phyloP scores from a whole-genome alignment of 2,329 filamentous ascomycete genomes.

The Fusarium circinatum region DNA sequence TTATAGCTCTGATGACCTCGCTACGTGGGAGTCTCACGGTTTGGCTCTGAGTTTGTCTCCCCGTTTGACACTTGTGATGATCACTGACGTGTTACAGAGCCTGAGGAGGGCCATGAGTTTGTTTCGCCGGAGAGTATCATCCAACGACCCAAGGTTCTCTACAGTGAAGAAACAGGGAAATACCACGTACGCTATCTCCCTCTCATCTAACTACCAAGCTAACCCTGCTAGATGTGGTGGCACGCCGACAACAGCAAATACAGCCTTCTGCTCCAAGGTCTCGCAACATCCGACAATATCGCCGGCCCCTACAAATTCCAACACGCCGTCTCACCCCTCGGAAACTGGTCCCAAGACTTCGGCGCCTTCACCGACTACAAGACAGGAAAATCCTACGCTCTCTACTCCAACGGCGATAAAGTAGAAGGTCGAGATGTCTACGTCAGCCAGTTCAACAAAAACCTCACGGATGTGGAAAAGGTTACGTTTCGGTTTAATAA shows the following conservation, averaged over 20 bases:
- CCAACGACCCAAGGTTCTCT: conserved; percentile 70
- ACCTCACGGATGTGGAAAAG: conserved; percentile 61
- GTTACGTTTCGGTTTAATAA: conserved; percentile 67
- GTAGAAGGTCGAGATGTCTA: conserved; percentile 67
- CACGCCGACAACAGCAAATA: conserved; percentile 69
- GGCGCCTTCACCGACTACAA: conserved; percentile 70
- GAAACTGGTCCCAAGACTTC: conserved; percentile 72
- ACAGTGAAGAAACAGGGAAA: conserved; percentile 62
- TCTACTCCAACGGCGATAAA: conserved; percentile 69
- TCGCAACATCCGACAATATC: conserved; percentile 63
- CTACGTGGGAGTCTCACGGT: conserved; percentile 67
- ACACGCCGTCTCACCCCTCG: conserved; percentile 63
- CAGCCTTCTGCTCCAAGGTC: conserved; percentile 65
- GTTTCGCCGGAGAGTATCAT: conserved; percentile 67
- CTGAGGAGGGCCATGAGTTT: conserved; percentile 64
- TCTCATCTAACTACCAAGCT: neutral
- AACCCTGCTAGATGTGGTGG: conserved; percentile 63
- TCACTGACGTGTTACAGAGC: conserved; percentile 47
- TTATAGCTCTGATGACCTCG: conserved; percentile 69
- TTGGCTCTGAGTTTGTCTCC: conserved; percentile 60
- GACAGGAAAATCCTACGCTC: conserved; percentile 63
- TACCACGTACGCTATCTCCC: conserved; percentile 60
- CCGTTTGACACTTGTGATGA: accelerated
- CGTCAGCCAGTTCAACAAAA: conserved; percentile 62
- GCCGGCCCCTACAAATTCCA: conserved; percentile 65